Percentiles rank a stretch among this genome's conserved stretches.
Evolutionary conservation across 805 yeast genomes (phyloP).

Genomic region (Teunomyces aglyptinius): DNA sequence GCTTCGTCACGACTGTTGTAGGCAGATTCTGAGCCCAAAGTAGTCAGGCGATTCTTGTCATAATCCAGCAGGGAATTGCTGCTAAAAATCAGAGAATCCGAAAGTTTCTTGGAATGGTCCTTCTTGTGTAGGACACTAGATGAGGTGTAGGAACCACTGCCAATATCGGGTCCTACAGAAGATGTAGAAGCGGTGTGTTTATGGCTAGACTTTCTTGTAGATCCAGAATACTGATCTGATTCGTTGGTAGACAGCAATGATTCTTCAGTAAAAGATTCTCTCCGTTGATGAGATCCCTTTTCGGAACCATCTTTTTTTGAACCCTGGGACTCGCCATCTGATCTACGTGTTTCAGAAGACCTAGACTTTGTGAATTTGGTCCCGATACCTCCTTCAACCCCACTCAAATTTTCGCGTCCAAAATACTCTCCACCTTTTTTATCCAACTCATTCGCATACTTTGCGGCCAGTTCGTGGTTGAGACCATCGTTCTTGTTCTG

Average conservation of each 20-base stretch:
- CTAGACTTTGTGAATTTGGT: slow-evolving; percentile 12
- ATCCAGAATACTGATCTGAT: neutral
- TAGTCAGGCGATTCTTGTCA: neutral
- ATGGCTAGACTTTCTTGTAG: neutral
- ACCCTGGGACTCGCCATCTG: neutral
- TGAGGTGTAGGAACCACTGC: neutral
- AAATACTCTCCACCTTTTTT: slow-evolving; percentile 15
- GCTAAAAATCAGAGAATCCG: neutral
- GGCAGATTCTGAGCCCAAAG: slow-evolving; percentile 10
- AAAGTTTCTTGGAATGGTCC: neutral
- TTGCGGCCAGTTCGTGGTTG: slow-evolving; percentile 26
- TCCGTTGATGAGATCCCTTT: neutral
- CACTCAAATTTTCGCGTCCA: slow-evolving; percentile 14
- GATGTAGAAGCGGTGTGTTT: neutral
- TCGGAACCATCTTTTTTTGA: neutral
- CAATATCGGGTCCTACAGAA: neutral
- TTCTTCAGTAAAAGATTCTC: neutral
- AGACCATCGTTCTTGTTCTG: slow-evolving; percentile 30
- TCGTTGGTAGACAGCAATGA: no score
- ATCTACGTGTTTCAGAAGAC: slow-evolving; percentile 9
- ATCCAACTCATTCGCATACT: slow-evolving; percentile 28
- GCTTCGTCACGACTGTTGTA: slow-evolving; percentile 37
- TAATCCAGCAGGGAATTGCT: neutral
- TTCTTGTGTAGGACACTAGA: no score
- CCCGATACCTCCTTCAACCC: slow-evolving; percentile 28